Evolutionary conservation across 2,329 filamentous ascomycete species (phyloP).

Genomic region (Graphilbum ipis-grandicollis): DNA sequence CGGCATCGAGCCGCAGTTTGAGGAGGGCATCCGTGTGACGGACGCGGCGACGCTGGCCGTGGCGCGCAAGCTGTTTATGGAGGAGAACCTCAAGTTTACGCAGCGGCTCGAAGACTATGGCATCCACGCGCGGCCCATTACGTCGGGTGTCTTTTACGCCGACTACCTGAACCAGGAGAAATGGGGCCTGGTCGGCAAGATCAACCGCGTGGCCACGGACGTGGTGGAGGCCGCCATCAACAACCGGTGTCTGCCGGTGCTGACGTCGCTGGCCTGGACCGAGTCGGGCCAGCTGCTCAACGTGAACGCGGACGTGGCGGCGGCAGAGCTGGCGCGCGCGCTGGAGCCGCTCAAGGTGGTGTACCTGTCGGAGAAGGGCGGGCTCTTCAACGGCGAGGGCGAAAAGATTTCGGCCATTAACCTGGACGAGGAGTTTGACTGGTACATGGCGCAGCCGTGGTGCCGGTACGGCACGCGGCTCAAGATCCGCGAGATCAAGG

Average conservation of each 20-base stretch:
- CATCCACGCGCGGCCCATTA: conserved; percentile 76
- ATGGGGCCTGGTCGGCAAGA: conserved; percentile 90
- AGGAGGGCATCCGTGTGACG: conserved; percentile 90
- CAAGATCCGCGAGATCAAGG: conserved; percentile 97
- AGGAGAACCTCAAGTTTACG: conserved; percentile 87
- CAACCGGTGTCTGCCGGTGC: conserved; percentile 77
- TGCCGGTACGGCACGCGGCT: conserved; percentile 85
- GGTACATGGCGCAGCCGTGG: conserved; percentile 87
- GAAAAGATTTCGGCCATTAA: conserved; percentile 97
- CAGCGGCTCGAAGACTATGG: conserved; percentile 81
- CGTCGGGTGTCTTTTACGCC: conserved; percentile 75
- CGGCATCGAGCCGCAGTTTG: conserved; percentile 86
- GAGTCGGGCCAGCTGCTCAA: conserved; percentile 85
- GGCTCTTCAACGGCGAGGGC: conserved; percentile 80
- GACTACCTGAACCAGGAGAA: conserved; percentile 94
- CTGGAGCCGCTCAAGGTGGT: conserved; percentile 94
- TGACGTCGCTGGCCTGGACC: conserved; percentile 93
- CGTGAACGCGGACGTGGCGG: conserved; percentile 94
- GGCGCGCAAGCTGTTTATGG: conserved; percentile 79
- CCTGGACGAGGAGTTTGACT: conserved; percentile 87
- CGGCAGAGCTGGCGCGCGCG: conserved; percentile 75
- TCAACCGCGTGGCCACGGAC: conserved; percentile 77
- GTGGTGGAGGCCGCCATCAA: conserved; percentile 84
- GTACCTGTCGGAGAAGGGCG: conserved; percentile 96
- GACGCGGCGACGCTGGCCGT: conserved; percentile 88